Evolutionary conservation across 192 early-diverging fungal species (phyloP), one percentile per base, ranked within the genome.

Genomic region (Rhizoclosmatium globosum): DNA sequence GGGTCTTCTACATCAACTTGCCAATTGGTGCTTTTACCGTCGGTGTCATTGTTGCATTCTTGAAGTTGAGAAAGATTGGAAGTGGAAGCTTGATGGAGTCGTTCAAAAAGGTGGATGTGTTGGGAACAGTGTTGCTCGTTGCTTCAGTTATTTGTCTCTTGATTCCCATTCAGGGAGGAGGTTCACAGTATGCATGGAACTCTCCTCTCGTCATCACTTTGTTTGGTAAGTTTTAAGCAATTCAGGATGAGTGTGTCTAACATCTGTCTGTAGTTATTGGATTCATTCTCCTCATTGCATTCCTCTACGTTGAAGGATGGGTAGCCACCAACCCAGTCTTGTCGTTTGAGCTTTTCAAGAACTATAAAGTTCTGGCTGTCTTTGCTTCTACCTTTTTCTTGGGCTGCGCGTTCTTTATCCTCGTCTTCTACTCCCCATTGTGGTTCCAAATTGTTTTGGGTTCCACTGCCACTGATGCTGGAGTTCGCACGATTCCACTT

Each of bases 361-460:
- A 84, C 85, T 86, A 75, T 74, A 61, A 23, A 82, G 75, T 59
- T 17, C 7, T 76, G 31, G 75, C 76, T 15, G 56, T 72, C 13
- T 64, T 83, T 60, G 81, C 6, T 6, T 59, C 66, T 1, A 46
- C 81, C 13, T 85, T 86, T 68, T 78, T 78, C 61, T 13, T 85
- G 15, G 85, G 85, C 19, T 56, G 66, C 41, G 62, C 41, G 3
- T 81, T 71, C 70, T 83, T 82, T 44, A 64, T 75, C 39, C 66
- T 77, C 38, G 56, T 83, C 13, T 83, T 75, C 71, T 81, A 78
- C 74, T 31, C 60, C 23, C 78, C 74, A 2, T 21, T 84, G n/a
- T 96, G 91, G 83, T 94, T 95, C 82, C 89, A 95, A 80, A 87
- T 96, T 42, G 92, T 93, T 19, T 84, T 90, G 45, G 92, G 89